These are phyloP conservation scores for Salinomyces thailandicus DNA, from an alignment of 2,329 filamentous ascomycete species.

Conservation along the genomic window DNA sequence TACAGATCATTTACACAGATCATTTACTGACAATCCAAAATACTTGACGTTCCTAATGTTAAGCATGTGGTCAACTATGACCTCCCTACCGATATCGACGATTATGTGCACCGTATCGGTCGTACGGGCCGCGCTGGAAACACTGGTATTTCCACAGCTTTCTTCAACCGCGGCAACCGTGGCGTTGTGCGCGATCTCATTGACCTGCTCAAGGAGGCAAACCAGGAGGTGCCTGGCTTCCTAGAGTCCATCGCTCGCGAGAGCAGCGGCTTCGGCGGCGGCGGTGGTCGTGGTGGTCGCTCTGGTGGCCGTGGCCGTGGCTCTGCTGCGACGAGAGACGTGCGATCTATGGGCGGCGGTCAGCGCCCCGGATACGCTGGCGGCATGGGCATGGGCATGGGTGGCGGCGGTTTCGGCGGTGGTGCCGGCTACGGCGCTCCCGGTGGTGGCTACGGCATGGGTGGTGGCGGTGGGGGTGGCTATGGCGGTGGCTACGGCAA, in stretches of 20 bases:
- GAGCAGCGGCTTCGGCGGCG: conserved; percentile 68
- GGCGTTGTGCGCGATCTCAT: conserved; percentile 93
- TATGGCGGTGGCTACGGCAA: conserved; percentile 58
- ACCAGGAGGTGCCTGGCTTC: conserved; percentile 91
- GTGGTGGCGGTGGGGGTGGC: conserved; percentile 37
- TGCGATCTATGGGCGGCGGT: conserved; percentile 50
- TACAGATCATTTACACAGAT: too few relatives aligned
- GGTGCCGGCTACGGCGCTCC: conserved; percentile 42
- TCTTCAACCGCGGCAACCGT: conserved; percentile 99
- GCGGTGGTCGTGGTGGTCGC: conserved; percentile 50
- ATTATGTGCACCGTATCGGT: conserved; percentile 98
- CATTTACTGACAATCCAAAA: not conserved
- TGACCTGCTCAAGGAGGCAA: conserved; percentile 96
- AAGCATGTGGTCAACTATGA: conserved; percentile 99
- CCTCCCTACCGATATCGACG: conserved; percentile 95
- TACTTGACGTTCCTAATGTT: conserved; percentile 84
- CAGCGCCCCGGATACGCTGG: conserved; percentile 51
- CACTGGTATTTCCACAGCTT: conserved; percentile 94
- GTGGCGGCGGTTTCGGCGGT: conserved; percentile 37
- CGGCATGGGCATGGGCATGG: conserved; percentile 32
- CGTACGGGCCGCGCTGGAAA: conserved; percentile 99
- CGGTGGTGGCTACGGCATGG: conserved; percentile 34
- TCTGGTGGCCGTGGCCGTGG: conserved; percentile 62
- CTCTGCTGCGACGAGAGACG: conserved; percentile 66
- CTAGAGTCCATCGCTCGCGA: conserved; percentile 96